These are phyloP conservation scores for Exophiala phaeomuriformis DNA, from an alignment of 2,329 filamentous ascomycete species.

Conservation along the genomic window DNA sequence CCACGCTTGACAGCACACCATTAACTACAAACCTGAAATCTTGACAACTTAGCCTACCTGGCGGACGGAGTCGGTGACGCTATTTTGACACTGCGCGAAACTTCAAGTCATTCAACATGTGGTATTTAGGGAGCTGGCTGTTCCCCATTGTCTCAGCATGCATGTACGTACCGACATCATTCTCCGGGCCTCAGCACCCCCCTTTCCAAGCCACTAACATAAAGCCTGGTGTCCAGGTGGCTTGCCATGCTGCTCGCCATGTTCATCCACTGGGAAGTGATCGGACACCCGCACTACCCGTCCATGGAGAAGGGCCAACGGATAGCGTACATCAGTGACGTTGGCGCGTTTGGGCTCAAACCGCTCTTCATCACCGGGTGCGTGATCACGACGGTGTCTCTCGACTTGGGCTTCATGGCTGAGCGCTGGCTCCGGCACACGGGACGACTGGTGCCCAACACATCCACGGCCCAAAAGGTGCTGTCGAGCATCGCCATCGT, in stretches of 20 bases:
- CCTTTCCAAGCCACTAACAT: too few relatives aligned
- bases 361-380: constrained; percentile 57
- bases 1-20: too few relatives aligned
- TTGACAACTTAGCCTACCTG: too few relatives aligned
- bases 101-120: constrained; percentile 18
- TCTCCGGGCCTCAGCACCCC: too few relatives aligned
- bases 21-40: too few relatives aligned
- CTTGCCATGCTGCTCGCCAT: constrained; percentile 54
- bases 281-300: constrained; percentile 47
- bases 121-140: constrained; percentile 30
- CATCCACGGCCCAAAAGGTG: constrained; percentile 33
- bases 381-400: constrained; percentile 62
- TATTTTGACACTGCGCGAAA: background rate
- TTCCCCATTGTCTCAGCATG: constrained; percentile 53
- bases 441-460: constrained; percentile 71
- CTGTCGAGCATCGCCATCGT: constrained; percentile 38
- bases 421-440: constrained; percentile 81
- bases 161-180: constrained; percentile 28
- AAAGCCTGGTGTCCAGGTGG: constrained; percentile 34
- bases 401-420: constrained; percentile 70
- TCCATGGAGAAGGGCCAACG: constrained; percentile 47
- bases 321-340: constrained; percentile 52
- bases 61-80: background rate
- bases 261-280: constrained; percentile 49
- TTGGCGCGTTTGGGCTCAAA: constrained; percentile 52